Conservation (phyloP, 2,329 filamentous ascomycete genomes). For the Curvularia hawaiiensis region DNA sequence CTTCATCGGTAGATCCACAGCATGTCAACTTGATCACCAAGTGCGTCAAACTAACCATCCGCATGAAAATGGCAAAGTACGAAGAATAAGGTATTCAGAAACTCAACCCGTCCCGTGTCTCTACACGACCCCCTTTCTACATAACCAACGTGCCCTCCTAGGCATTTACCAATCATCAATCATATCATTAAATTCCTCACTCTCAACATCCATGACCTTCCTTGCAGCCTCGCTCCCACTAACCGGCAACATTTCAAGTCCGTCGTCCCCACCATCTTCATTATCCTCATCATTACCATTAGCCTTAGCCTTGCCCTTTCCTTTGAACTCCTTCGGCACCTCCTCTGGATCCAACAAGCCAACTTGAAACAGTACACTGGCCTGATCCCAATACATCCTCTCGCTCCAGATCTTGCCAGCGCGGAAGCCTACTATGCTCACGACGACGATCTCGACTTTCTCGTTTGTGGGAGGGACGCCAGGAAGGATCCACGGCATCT, state of each 20-base stretch:
- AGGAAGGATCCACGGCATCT: conserved; percentile 65
- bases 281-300: conserved; percentile 34
- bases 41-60: not conserved
- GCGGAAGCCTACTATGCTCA: conserved; percentile 61
- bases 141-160: not conserved
- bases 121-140: not conserved
- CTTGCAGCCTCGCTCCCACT: conserved; percentile 54
- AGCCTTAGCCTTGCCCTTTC: not conserved
- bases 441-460: conserved; percentile 61
- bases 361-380: conserved; percentile 63
- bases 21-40: not conserved
- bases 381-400: conserved; percentile 67
- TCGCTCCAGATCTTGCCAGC: conserved; percentile 61
- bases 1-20: no score
- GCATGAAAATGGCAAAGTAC: not conserved
- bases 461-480: conserved; percentile 62
- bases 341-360: conserved; percentile 63
- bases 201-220: conserved; percentile 53
- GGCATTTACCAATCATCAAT: conserved; percentile 50
- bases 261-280: conserved; percentile 46
- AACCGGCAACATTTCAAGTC: conserved; percentile 55
- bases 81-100: not conserved
- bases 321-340: conserved; percentile 50
- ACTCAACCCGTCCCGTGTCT: not conserved
- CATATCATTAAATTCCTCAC: conserved; percentile 52